Evolutionary conservation across 2,329 filamentous ascomycete species (phyloP).

Genomic region (Aspergillus ruber): DNA sequence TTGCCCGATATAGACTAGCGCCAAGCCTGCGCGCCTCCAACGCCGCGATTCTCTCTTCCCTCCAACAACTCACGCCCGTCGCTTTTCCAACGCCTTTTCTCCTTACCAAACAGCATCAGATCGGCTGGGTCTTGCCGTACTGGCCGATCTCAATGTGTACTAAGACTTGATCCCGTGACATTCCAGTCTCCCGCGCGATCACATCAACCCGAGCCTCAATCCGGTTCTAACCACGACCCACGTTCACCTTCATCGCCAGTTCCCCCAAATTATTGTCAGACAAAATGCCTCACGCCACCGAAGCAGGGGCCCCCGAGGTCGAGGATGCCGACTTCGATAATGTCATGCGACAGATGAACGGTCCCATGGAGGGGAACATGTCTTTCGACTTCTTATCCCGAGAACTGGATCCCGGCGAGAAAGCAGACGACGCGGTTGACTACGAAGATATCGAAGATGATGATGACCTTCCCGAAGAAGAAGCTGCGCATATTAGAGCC

Average conservation of each 20-base stretch:
- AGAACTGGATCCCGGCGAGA: conserved; percentile 53
- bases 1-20: conserved; percentile 23
- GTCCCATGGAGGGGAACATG: conserved; percentile 25
- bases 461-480: conserved; percentile 72
- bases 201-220: not conserved
- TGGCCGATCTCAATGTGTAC: conserved; percentile 7
- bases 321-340: conserved; percentile 36
- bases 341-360: conserved; percentile 38
- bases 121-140: conserved; percentile 1
- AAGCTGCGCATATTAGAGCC: conserved; percentile 14
- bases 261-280: not conserved
- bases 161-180: not conserved
- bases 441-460: conserved; percentile 79
- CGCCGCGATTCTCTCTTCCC: conserved; percentile 1
- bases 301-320: conserved; percentile 17
- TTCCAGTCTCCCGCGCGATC: not conserved
- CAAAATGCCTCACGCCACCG: conserved; percentile 37
- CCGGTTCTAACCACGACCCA: not conserved
- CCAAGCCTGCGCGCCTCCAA: conserved; percentile 1
- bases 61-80: conserved; percentile 3
- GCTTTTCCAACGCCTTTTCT: not conserved
- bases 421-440: conserved; percentile 87
- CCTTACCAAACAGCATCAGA: not conserved
- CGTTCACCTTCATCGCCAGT: not conserved
- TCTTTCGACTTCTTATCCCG: conserved; percentile 36